Evolutionary conservation across 352 stramenopile species (phyloP).

Genomic region (Pythium aristosporum): DNA sequence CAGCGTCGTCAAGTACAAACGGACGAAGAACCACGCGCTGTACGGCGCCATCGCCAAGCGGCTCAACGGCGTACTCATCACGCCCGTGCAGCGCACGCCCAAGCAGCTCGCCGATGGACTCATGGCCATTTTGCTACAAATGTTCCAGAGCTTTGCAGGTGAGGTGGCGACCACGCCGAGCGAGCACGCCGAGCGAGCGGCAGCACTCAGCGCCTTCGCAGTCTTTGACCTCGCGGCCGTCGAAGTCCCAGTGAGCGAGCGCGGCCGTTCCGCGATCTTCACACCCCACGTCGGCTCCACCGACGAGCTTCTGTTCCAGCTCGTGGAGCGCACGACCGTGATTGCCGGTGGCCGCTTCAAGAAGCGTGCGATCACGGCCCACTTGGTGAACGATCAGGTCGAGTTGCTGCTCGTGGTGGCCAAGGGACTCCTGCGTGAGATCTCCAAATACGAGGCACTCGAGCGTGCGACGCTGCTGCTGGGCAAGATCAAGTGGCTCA

Average conservation of each 20-base stretch:
- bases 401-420: conserved; percentile 60
- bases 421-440: conserved; percentile 46
- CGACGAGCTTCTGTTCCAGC: conserved; percentile 49
- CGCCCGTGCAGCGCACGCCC: conserved; percentile 35
- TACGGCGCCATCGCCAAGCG: conserved; percentile 59
- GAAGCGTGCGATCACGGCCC: conserved; percentile 56
- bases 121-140: conserved; percentile 53
- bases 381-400: conserved; percentile 47
- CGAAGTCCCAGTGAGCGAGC: conserved; percentile 30
- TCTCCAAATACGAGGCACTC: conserved; percentile 49
- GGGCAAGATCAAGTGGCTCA: conserved; percentile 37
- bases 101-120: conserved; percentile 40
- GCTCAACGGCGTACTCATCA: conserved; percentile 61
- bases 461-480: conserved; percentile 37
- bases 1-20: conserved; percentile 69
- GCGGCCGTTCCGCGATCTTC: conserved; percentile 31
- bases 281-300: conserved; percentile 39
- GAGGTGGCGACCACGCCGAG: neutral
- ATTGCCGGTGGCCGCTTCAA: conserved; percentile 53
- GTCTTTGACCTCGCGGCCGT: conserved; percentile 55
- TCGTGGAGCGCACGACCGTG: conserved; percentile 57
- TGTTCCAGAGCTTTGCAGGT: conserved; percentile 43
- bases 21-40: conserved; percentile 44
- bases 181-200: conserved; percentile 13
- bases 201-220: conserved; percentile 41